Evolutionary conservation across 306 rosid species (phyloP), one percentile per base, ranked within the genome.

Genomic region (Prinsepia uniflora): DNA sequence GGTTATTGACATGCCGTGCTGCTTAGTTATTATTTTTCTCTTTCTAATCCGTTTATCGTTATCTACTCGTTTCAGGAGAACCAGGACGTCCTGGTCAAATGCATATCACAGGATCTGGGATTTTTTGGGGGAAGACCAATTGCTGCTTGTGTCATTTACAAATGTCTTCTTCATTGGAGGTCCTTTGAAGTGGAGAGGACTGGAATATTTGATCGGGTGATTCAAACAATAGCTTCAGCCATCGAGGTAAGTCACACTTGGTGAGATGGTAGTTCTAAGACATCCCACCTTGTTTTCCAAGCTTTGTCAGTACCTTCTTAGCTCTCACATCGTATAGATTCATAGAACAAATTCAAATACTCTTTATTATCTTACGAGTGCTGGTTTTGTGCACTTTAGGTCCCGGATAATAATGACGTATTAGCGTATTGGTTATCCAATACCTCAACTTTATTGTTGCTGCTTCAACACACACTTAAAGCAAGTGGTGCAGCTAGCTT

Each of bases 171-270:
- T 78, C 97, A 95, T 73, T 95, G 99, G 99, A 85, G 99, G 77
- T 95, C 99, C 61, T 95, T 91, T 79, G 99, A 95, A 91, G 99
- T 95, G 65, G 99, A 95, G 83, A 85, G 99, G 72, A 95, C 99
- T 19, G 89, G 81, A 71, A 93, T 95, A 72, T 95, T 95, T 59
- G 99, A 95, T 70, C 92, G 99, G 48, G 80, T 95, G 52, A 95
- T 91, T 88, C 99, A 95, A 86, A 86, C 93, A 36, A 85, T 95
- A 82, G 97, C 99, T 82, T 83, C 99, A 19, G 90, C 99, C 55
- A 86, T 95, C 30, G 99, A 95, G 91, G 99, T 95, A 68, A 78
- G 78, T 52, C 15, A 14, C 20, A 70, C 73, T 50, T 30, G 1
- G 36, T 1, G 36, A 30, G 2, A 1, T 67, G 22, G 66, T 68